Conservation (phyloP, 441 rosid genomes). For the Syzygium syzygioides region DNA sequence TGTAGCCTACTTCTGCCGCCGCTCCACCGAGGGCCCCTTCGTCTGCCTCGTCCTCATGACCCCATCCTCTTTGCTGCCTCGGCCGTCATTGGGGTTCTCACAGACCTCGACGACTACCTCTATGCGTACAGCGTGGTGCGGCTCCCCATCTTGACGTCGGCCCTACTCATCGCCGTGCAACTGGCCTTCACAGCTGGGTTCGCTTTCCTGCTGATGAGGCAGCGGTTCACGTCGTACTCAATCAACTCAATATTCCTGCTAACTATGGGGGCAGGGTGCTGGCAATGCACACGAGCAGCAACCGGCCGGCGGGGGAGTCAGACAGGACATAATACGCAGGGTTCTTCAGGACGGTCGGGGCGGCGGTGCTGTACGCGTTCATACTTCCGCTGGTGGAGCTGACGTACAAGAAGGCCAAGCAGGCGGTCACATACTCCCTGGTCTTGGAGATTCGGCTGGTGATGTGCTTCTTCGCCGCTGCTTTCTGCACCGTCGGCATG, state of each 20-base stretch:
- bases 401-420: neutral
- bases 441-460: neutral
- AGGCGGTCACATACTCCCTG: neutral
- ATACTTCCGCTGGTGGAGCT: neutral
- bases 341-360: slow-evolving; percentile 40
- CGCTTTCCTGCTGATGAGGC: slow-evolving; percentile 53
- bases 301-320: slow-evolving; percentile 40
- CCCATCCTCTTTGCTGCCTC: slow-evolving; percentile 27
- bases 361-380: neutral
- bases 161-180: slow-evolving; percentile 55
- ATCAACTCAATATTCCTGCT: slow-evolving; percentile 52
- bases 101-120: slow-evolving; percentile 59
- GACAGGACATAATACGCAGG: slow-evolving; percentile 36
- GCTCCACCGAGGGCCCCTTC: neutral
- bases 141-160: slow-evolving; percentile 56
- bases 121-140: slow-evolving; percentile 62
- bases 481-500: neutral
- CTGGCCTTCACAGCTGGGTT: slow-evolving; percentile 61
- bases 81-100: slow-evolving; percentile 34
- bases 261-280: slow-evolving; percentile 48
- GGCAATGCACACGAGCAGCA: slow-evolving; percentile 40
- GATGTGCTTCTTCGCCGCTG: neutral
- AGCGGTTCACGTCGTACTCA: slow-evolving; percentile 49
- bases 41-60: slow-evolving; percentile 33
- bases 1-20: slow-evolving; percentile 27